Evolutionary conservation across 495 filamentous ascomycete genomes (phyloP).

Genomic region (Xylaria cubensis): DNA sequence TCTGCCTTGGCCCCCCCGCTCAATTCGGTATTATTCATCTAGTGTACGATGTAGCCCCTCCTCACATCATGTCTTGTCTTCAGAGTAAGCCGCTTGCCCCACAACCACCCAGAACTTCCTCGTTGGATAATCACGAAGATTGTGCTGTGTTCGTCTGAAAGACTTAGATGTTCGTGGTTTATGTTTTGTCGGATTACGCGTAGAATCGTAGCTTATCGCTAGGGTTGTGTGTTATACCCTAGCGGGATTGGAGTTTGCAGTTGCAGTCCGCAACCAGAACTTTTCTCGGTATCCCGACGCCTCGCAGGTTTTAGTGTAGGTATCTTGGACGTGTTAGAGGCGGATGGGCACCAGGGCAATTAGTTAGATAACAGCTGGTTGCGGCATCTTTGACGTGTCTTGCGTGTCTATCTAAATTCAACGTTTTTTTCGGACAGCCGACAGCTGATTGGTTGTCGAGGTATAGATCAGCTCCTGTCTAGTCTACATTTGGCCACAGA

Average conservation of each 20-base stretch:
- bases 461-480: conserved; percentile 19
- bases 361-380: conserved; percentile 16
- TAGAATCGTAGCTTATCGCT: neutral
- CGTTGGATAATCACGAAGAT: neutral
- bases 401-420: conserved; percentile 21
- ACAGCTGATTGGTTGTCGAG: conserved; percentile 20
- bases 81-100: conserved; percentile 22
- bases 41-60: conserved; percentile 22
- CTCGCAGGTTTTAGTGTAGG: conserved; percentile 1
- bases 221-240: neutral
- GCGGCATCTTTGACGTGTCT: conserved; percentile 24
- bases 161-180: conserved; percentile 6
- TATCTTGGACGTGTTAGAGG: conserved; percentile 14
- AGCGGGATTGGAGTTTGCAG: neutral
- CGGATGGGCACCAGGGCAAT: conserved; percentile 17
- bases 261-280: conserved; percentile 12
- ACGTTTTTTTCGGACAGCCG: conserved; percentile 15
- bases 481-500: conserved; percentile 23
- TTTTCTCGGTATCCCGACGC: conserved; percentile 26
- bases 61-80: conserved; percentile 12
- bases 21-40: conserved; percentile 20
- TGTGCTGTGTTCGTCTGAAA: neutral
- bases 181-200: conserved; percentile 10
- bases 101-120: conserved; percentile 6
- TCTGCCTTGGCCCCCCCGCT: conserved; percentile 17